A percentile compares a stretch with the other conserved stretches of the same genome.
These are phyloP conservation scores for Chaetomium strumarium DNA, from an alignment of 2,329 filamentous ascomycete genomes.

Conservation along the genomic window DNA sequence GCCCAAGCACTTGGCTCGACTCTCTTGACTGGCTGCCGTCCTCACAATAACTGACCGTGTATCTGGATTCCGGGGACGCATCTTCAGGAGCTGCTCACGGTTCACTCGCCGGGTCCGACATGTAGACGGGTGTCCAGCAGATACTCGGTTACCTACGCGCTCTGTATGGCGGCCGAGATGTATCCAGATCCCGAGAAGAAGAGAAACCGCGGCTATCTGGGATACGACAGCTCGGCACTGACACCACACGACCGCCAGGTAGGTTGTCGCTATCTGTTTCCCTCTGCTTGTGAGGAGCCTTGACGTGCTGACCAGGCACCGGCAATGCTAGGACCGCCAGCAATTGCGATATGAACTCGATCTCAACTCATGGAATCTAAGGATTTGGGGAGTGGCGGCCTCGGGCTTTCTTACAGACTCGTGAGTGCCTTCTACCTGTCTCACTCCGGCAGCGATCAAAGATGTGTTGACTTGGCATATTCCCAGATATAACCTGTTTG, in stretches of 20 bases:
- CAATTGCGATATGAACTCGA: slow-evolving; percentile 49
- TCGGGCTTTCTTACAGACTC: slow-evolving; percentile 50
- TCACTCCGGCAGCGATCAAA: not conserved
- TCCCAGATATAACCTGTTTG: slow-evolving; percentile 47
- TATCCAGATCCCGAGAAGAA: slow-evolving; percentile 32
- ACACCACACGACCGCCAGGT: slow-evolving; percentile 44
- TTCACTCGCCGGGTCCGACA: not conserved
- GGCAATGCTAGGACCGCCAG: slow-evolving; percentile 39
- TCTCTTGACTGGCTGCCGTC: not conserved
- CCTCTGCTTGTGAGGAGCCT: not conserved
- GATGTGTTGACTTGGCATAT: not conserved
- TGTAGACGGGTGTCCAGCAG: slow-evolving; percentile 2
- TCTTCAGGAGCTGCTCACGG: not conserved
- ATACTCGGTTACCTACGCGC: not conserved
- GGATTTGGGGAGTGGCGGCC: slow-evolving; percentile 50
- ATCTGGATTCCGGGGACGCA: too few relatives aligned
- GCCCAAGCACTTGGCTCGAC: not conserved
- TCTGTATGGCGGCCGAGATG: slow-evolving; percentile 26
- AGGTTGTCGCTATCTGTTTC: slow-evolving; percentile 20
- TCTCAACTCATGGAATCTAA: slow-evolving; percentile 49
- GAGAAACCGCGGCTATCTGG: slow-evolving; percentile 46
- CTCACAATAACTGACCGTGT: not conserved
- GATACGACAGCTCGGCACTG: slow-evolving; percentile 46
- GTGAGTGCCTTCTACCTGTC: slow-evolving; percentile 30
- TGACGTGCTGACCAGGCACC: slow-evolving; percentile 6